Evolutionary conservation across 1,284 basidiomycete genomes (phyloP).

Genomic region (Lentinula novae-zelandiae): DNA sequence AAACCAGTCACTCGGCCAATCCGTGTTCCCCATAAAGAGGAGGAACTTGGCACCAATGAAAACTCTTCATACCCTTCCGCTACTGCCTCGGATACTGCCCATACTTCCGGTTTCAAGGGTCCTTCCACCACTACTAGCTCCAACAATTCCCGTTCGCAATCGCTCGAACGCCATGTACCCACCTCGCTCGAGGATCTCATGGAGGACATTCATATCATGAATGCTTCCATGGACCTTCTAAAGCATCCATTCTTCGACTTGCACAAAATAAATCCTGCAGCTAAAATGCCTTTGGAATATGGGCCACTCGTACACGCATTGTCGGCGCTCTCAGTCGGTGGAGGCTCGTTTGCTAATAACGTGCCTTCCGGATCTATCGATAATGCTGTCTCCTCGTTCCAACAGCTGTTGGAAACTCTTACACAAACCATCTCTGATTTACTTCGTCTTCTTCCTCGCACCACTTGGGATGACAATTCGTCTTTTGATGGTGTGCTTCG

Average conservation of each 20-base stretch:
- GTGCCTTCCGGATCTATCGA: slow-evolving; percentile 80
- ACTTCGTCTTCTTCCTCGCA: slow-evolving; percentile 74
- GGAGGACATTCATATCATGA: slow-evolving; percentile 57
- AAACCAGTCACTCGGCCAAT: slow-evolving; percentile 61
- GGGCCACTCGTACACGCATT: slow-evolving; percentile 77
- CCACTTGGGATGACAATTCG: slow-evolving; percentile 83
- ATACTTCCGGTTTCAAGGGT: slow-evolving; percentile 32
- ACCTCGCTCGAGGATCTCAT: slow-evolving; percentile 58
- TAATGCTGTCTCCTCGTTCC: slow-evolving; percentile 81
- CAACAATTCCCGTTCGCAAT: slow-evolving; percentile 56
- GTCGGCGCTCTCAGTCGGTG: slow-evolving; percentile 80
- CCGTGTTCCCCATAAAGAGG: slow-evolving; percentile 55
- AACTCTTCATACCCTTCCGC: slow-evolving; percentile 40
- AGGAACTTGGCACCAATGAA: slow-evolving; percentile 41
- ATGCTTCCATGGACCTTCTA: slow-evolving; percentile 59
- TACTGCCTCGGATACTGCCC: slow-evolving; percentile 39
- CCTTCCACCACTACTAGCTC: slow-evolving; percentile 37
- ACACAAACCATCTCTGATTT: slow-evolving; percentile 84
- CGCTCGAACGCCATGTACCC: slow-evolving; percentile 47
- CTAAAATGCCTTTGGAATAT: slow-evolving; percentile 76
- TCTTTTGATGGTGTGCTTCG: slow-evolving; percentile 80
- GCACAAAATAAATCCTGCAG: slow-evolving; percentile 62
- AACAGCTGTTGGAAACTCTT: slow-evolving; percentile 77
- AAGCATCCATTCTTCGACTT: slow-evolving; percentile 73
- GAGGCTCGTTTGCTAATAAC: slow-evolving; percentile 77